Evolutionary conservation across 2,329 filamentous ascomycete genomes (phyloP), one percentile per base, ranked within the genome.

Genomic region (Hymenoscyphus fructigenus): DNA sequence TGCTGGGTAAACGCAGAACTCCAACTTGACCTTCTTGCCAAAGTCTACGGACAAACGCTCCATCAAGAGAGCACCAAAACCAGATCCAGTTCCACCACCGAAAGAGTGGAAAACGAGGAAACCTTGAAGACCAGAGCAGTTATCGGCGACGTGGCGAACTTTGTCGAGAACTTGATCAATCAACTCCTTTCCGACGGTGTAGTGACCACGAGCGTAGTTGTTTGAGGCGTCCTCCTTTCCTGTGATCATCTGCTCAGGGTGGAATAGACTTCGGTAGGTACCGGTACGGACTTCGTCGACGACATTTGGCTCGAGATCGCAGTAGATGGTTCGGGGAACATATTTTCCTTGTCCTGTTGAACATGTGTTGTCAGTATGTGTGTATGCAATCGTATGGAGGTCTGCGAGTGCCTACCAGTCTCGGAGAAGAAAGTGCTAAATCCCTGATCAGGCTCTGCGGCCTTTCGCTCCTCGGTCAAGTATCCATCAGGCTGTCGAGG

Each of bases 371-470:
- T 60, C 17, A 53, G 59, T 53, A 50, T 34, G 26, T 29, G 28
- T 2, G 36, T 12, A 12, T 50, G 36, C 15, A 20, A 28, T 3
- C 2, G 26, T 53, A 44, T n/a, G 15, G 44, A 17, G 0, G 10
- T 14, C 47, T 12, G 23, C n/a, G n/a, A 12, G 20, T 63, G 72
- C 83, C 74, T 91, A 98, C 95, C 94, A 77, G 95, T 98, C 87
- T 99, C 95, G 74, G 94, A 97, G 88, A 99, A 99, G 88, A 99
- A 99, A 77, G 95, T 99, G 86, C 93, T 97, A 88, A 99, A 99
- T 73, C 95, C 95, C 78, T 97, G 91, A 80, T 98, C 95, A 70
- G 93, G 91, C 71, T 96, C 91, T 78, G 89, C 88, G 75, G 87
- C 88, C 87, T 98, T 97, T 83, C 93, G 93, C 87, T 98, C 94